Evolutionary conservation across 257 asterid species (phyloP).

Genomic region (Gentiana dahurica): DNA sequence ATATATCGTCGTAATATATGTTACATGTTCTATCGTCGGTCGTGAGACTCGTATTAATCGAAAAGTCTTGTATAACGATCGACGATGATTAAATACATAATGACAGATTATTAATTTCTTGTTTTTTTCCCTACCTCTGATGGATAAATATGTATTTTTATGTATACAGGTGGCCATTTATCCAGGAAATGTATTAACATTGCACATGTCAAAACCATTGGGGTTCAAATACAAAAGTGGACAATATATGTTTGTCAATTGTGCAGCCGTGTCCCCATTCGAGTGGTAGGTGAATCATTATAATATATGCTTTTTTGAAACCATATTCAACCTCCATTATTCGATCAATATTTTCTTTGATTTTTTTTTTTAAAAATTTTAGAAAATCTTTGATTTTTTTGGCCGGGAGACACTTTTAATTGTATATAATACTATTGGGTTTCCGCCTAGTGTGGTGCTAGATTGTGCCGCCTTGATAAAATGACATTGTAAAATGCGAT

Average conservation of each 20-base stretch:
- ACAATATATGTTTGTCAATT: constrained; percentile 86
- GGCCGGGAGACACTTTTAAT: too few relatives aligned
- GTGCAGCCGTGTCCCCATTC: constrained; percentile 63
- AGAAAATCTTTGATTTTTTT: too few relatives aligned
- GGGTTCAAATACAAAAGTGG: constrained; percentile 94
- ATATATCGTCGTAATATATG: constrained; percentile 44
- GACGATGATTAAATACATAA: too few relatives aligned
- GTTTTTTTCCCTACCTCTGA: neutral
- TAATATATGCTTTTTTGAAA: neutral
- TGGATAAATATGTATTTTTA: neutral
- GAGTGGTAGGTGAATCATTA: constrained; percentile 53
- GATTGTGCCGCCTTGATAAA: too few relatives aligned
- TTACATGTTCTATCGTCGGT: constrained; percentile 4
- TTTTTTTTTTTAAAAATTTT: too few relatives aligned
- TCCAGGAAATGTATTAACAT: constrained; percentile 77
- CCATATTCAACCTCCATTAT: neutral
- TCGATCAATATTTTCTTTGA: too few relatives aligned
- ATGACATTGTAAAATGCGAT: too few relatives aligned
- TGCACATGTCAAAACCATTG: constrained; percentile 73
- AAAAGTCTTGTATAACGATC: too few relatives aligned
- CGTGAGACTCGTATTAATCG: neutral
- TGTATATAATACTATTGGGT: neutral
- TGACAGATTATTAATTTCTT: neutral
- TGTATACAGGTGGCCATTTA: constrained; percentile 67
- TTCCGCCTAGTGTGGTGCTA: neutral